Percentiles rank a stretch among this genome's conserved stretches.
Evolutionary conservation across 139 green algal species (phyloP).

Genomic region (Ettlia oleoabundans): DNA sequence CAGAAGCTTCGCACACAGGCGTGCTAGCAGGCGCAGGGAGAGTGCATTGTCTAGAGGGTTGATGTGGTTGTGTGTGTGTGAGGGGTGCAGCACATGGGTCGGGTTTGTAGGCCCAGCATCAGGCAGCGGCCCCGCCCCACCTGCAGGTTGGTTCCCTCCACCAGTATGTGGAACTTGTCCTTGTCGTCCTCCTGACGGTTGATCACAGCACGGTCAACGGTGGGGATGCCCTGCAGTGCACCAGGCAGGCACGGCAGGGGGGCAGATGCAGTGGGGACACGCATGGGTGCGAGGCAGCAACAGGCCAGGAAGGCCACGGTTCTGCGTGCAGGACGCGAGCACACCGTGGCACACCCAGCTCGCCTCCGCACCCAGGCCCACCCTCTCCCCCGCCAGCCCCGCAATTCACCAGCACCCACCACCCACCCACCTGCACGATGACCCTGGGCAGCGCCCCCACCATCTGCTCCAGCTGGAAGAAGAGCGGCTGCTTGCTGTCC

Average conservation of each 20-base stretch:
- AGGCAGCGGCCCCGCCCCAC: too few species aligned
- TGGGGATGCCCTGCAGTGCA: slow-evolving; percentile 84
- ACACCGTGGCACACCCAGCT: neutral
- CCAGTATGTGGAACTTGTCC: slow-evolving; percentile 73
- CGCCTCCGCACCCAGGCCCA: neutral
- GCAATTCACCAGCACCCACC: neutral
- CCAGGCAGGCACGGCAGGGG: neutral
- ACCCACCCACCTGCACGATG: slow-evolving; percentile 54
- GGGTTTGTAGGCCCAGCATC: too few species aligned
- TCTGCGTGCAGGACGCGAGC: too few species aligned
- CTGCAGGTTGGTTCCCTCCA: slow-evolving; percentile 78
- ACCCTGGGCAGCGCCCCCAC: slow-evolving; percentile 64
- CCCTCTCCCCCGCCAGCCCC: neutral
- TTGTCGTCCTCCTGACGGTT: slow-evolving; percentile 66
- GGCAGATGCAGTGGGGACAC: too few species aligned
- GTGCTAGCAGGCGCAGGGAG: too few species aligned
- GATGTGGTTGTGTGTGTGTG: too few species aligned
- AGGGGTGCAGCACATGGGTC: too few species aligned
- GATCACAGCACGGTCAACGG: slow-evolving; percentile 92
- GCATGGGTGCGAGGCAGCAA: too few species aligned
- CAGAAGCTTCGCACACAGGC: too few species aligned
- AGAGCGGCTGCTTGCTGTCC: slow-evolving; percentile 26
- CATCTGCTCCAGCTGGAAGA: slow-evolving; percentile 58
- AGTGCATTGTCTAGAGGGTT: too few species aligned
- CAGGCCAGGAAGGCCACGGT: too few species aligned